phyloP scores from a whole-genome alignment of 2,329 filamentous ascomycete genomes.

The Biscogniauxia mediterranea region DNA sequence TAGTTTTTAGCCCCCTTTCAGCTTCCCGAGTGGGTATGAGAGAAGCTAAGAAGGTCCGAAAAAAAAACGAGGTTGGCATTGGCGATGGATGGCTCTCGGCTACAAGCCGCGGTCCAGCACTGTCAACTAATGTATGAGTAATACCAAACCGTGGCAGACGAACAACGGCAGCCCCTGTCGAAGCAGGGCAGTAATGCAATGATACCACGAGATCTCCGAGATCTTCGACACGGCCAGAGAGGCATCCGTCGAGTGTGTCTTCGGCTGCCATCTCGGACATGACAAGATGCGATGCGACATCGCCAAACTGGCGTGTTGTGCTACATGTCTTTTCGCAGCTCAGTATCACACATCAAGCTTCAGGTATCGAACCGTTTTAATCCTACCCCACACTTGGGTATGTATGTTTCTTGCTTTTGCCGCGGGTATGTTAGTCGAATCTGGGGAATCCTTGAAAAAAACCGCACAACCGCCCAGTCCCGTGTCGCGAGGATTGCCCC shows the following conservation, averaged over 20 bases:
- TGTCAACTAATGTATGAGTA: slow-evolving; percentile 18
- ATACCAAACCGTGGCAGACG: slow-evolving; percentile 8
- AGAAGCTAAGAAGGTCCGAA: background rate
- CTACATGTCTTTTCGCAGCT: slow-evolving; percentile 12
- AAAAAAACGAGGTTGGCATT: background rate
- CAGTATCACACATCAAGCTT: background rate
- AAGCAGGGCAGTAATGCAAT: slow-evolving; percentile 5
- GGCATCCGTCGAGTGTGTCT: slow-evolving; percentile 16
- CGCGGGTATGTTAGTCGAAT: slow-evolving; percentile 14
- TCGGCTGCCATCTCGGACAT: slow-evolving; percentile 24
- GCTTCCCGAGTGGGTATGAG: background rate
- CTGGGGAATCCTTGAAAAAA: slow-evolving; percentile 21
- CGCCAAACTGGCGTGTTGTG: slow-evolving; percentile 4
- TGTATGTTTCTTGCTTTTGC: slow-evolving; percentile 10
- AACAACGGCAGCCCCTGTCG: slow-evolving; percentile 8
- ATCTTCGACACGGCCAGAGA: slow-evolving; percentile 18
- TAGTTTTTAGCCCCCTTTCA: background rate
- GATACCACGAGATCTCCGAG: slow-evolving; percentile 6
- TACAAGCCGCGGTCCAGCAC: slow-evolving; percentile 7
- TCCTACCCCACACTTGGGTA: background rate
- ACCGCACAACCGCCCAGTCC: background rate
- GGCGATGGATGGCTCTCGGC: background rate
- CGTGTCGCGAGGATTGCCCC: background rate
- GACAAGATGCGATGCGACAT: slow-evolving; percentile 20
- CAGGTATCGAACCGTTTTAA: background rate